Evolutionary conservation across 257 asterid genomes (phyloP).

Genomic region (Cruciata laevipes): DNA sequence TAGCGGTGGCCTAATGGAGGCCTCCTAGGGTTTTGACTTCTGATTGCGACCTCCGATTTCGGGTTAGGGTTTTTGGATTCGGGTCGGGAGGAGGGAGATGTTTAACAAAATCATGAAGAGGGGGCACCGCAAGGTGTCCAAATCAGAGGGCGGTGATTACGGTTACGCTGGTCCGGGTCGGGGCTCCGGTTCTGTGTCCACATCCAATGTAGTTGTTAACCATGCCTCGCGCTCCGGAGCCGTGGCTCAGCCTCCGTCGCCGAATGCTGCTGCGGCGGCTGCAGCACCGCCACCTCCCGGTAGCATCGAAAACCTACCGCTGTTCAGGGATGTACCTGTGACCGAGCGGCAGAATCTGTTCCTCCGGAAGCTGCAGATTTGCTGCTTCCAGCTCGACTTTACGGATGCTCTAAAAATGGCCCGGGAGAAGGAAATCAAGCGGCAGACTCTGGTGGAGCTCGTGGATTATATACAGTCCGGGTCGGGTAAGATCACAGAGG

Average conservation of each 20-base stretch:
- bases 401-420: slow-evolving; percentile 40
- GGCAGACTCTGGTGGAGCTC: slow-evolving; percentile 56
- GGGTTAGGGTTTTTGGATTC: slow-evolving; percentile 36
- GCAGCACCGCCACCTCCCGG: slow-evolving; percentile 31
- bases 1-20: background rate
- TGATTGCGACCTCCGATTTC: slow-evolving; percentile 6
- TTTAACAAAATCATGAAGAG: slow-evolving; percentile 40
- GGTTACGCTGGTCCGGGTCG: slow-evolving; percentile 24
- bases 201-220: slow-evolving; percentile 42
- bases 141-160: slow-evolving; percentile 30
- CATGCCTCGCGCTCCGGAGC: slow-evolving; percentile 38
- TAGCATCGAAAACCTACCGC: slow-evolving; percentile 48
- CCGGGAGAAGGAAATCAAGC: slow-evolving; percentile 70
- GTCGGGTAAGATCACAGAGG: slow-evolving; percentile 43
- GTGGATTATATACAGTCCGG: slow-evolving; percentile 66
- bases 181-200: slow-evolving; percentile 35
- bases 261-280: slow-evolving; percentile 9
- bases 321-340: slow-evolving; percentile 47
- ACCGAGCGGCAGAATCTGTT: slow-evolving; percentile 60
- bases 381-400: slow-evolving; percentile 54
- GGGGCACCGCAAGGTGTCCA: slow-evolving; percentile 39
- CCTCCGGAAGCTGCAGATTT: slow-evolving; percentile 48
- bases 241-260: slow-evolving; percentile 19
- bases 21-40: slow-evolving; percentile 14
- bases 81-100: slow-evolving; percentile 23